Conservation (phyloP, 1,284 basidiomycete species). For the Cryptococcus hybrid region DNA sequence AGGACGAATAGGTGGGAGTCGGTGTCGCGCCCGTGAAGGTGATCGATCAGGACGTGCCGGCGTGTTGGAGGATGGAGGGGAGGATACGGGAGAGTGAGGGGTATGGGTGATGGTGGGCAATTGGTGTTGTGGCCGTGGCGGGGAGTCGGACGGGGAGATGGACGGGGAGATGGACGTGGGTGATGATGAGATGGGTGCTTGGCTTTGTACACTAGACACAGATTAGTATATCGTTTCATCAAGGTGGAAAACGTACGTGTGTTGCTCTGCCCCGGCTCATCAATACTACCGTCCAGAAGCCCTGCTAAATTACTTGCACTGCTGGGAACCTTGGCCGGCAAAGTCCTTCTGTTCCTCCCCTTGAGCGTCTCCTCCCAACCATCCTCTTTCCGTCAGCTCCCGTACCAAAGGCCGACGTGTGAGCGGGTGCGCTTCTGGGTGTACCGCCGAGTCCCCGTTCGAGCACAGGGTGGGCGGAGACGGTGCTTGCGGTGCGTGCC, state of each 20-base stretch:
- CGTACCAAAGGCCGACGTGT: slow-evolving; percentile 25
- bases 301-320: background rate
- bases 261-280: too few species aligned
- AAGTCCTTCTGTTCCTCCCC: slow-evolving; percentile 20
- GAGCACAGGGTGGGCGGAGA: background rate
- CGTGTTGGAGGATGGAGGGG: background rate
- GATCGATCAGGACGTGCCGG: slow-evolving; percentile 11
- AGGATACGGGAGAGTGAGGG: slow-evolving; percentile 19
- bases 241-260: too few species aligned
- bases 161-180: slow-evolving; percentile 2
- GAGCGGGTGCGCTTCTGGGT: slow-evolving; percentile 16
- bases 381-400: slow-evolving; percentile 12
- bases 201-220: background rate
- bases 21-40: slow-evolving; percentile 7
- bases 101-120: slow-evolving; percentile 35
- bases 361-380: slow-evolving; percentile 13
- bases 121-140: too few species aligned
- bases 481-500: background rate
- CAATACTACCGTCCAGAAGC: background rate
- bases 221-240: too few species aligned
- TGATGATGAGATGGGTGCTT: background rate
- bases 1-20: slow-evolving; percentile 8
- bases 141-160: slow-evolving; percentile 3
- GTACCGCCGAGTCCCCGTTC: background rate
- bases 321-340: slow-evolving; percentile 15